Evolutionary conservation across 2,329 filamentous ascomycete species (phyloP), one percentile per base, ranked within the genome.

Genomic region (Sporothrix phasma): DNA sequence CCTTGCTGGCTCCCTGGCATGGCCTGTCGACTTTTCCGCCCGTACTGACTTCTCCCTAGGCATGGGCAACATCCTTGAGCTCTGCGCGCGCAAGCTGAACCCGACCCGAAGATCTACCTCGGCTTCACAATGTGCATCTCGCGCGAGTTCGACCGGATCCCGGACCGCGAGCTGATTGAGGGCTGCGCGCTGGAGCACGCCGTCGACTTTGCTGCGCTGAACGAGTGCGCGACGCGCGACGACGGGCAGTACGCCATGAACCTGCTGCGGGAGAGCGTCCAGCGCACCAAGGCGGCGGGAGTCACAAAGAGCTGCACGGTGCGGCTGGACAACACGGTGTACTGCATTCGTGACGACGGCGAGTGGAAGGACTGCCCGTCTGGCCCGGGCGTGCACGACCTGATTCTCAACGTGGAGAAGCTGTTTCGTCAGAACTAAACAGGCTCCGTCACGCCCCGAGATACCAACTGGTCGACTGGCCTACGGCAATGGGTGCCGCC

Each of bases 51-150:
- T n/a, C 47, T 51, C n/a, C 31, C 26, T 15, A 56, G 51, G 51
- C 74, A 84, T 97, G 71, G 94, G 94, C 67, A 92, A 99, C 77
- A 96, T 96, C 73, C 81, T 99, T 75, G 88, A 96, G 74, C 88
- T 99, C 59, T 99, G 94, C 77, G 92, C 92, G 39, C 87, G 87
- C 65, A 81, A 88, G 67, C 81, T 94, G 37, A 94, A 94, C 89
- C 90, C 34, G 86, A 92, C 68, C 89, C 90, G 37, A 94, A 96
- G 76, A 89, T 87, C 68, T 92, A 88, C 71, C 85, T 99, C 24
- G 93, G 93, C 66, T 99, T 97, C 76, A 88, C 91, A 64, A 94
- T 95, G 83, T 99, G 94, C 77, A 77, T 99, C 64, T 86, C 87
- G 24, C 83, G 81, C 67, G 84, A 92, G 67, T 99, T 92, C 75